phyloP scores from a whole-genome alignment of 2,329 filamentous ascomycete genomes.

The Talaromyces sp. region DNA sequence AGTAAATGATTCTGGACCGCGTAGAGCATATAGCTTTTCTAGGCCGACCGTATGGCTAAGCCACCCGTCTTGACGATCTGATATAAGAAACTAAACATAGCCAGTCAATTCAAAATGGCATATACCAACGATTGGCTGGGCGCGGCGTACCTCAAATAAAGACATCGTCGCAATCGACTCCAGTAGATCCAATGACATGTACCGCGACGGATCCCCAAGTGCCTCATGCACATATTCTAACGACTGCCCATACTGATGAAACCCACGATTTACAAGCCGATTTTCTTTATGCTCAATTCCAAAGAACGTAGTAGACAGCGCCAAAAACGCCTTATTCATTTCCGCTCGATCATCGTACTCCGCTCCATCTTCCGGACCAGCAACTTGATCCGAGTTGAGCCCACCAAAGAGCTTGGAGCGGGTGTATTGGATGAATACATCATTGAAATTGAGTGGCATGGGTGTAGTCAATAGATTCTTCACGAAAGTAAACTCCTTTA shows the following conservation, averaged over 20 bases:
- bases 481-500: neutral
- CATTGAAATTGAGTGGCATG: neutral
- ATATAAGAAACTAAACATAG: constrained; percentile 9
- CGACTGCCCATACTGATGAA: constrained; percentile 9
- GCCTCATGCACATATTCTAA: constrained; percentile 2
- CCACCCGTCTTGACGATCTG: constrained; percentile 14
- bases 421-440: constrained; percentile 14
- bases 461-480: neutral
- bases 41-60: constrained; percentile 11
- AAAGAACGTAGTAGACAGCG: constrained; percentile 14
- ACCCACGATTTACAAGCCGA: neutral
- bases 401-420: neutral
- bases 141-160: neutral
- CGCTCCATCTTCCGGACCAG: neutral
- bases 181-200: neutral
- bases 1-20: constrained; percentile 11
- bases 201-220: constrained; percentile 1
- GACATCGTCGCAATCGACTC: constrained; percentile 9
- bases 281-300: constrained; percentile 15
- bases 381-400: neutral
- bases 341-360: neutral
- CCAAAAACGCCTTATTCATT: neutral
- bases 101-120: too few species aligned
- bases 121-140: too few species aligned
- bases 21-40: constrained; percentile 1